phyloP scores from a whole-genome alignment of 23 red algal species.

The Gracilaria domingensis region DNA sequence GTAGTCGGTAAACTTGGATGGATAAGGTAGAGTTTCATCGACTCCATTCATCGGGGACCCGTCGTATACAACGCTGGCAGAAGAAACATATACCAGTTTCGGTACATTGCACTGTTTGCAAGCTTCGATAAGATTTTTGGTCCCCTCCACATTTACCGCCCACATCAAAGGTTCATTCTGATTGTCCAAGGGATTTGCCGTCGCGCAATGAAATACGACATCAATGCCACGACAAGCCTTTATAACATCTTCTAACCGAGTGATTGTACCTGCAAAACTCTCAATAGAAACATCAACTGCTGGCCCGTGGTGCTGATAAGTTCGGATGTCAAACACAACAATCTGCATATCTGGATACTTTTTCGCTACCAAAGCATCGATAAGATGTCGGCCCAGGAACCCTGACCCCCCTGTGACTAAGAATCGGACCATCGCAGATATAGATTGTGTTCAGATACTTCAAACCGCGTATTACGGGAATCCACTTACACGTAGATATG shows the following conservation, averaged over 20 bases:
- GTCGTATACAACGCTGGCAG: conserved; percentile 87
- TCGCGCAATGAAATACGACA: conserved; percentile 65
- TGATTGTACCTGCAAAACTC: conserved; percentile 31
- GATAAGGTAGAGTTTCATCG: conserved; percentile 77
- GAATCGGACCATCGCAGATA: conserved; percentile 30
- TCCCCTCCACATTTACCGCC: conserved; percentile 82
- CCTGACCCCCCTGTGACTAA: conserved; percentile 86
- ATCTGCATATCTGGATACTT: conserved; percentile 30
- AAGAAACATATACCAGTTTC: conserved; percentile 83
- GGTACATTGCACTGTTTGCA: conserved; percentile 73
- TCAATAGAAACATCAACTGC: background rate
- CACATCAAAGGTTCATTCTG: conserved; percentile 79
- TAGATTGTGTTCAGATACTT: too few relatives aligned
- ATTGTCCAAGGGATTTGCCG: conserved; percentile 59
- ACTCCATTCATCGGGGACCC: conserved; percentile 77
- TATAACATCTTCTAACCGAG: conserved; percentile 54
- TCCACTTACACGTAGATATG: too few relatives aligned
- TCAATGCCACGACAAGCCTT: conserved; percentile 46
- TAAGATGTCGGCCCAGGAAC: conserved; percentile 83
- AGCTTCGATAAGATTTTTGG: conserved; percentile 81
- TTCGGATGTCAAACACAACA: conserved; percentile 60
- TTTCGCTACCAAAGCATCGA: conserved; percentile 49
- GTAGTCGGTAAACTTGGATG: conserved; percentile 70
- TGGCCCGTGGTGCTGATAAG: conserved; percentile 32
- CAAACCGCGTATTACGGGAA: too few relatives aligned